phyloP scores from a whole-genome alignment of 2,329 filamentous ascomycete genomes.

The Leptosphaerulina australis region DNA sequence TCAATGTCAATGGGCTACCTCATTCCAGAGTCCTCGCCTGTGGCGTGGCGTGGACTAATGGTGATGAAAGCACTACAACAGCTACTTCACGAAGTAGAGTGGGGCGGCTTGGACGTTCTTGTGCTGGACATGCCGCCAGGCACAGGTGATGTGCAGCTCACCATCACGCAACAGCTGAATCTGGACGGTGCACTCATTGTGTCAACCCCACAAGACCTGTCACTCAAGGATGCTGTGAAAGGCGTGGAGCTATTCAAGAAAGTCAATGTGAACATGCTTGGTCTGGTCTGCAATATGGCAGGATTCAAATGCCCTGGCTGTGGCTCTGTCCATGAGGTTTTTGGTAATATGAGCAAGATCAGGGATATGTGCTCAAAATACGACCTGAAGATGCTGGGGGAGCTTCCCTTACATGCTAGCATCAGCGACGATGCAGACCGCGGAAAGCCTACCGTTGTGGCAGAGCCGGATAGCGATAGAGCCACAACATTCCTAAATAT shows the following conservation, averaged over 20 bases:
- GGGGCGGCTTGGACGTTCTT: constrained; percentile 86
- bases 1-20: constrained; percentile 99
- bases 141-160: constrained; percentile 93
- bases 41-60: constrained; percentile 97
- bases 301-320: constrained; percentile 59
- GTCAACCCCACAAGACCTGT: constrained; percentile 91
- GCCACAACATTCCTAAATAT: constrained; percentile 75
- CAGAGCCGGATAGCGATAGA: constrained; percentile 76
- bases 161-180: constrained; percentile 93
- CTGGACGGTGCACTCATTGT: constrained; percentile 87
- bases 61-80: constrained; percentile 97
- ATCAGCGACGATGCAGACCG: constrained; percentile 88
- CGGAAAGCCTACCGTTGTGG: constrained; percentile 88
- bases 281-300: constrained; percentile 68
- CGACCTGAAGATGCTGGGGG: constrained; percentile 79
- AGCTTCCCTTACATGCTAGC: constrained; percentile 83
- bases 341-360: constrained; percentile 71
- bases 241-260: constrained; percentile 93
- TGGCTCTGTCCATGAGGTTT: constrained; percentile 42
- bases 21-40: constrained; percentile 76
- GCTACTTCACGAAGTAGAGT: constrained; percentile 91
- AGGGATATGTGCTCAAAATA: constrained; percentile 78
- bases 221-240: constrained; percentile 87
- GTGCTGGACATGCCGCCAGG: constrained; percentile 92
- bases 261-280: constrained; percentile 77